Evolutionary conservation across 106 monocot genomes (phyloP).

Genomic region (Phalaenopsis equestris): DNA sequence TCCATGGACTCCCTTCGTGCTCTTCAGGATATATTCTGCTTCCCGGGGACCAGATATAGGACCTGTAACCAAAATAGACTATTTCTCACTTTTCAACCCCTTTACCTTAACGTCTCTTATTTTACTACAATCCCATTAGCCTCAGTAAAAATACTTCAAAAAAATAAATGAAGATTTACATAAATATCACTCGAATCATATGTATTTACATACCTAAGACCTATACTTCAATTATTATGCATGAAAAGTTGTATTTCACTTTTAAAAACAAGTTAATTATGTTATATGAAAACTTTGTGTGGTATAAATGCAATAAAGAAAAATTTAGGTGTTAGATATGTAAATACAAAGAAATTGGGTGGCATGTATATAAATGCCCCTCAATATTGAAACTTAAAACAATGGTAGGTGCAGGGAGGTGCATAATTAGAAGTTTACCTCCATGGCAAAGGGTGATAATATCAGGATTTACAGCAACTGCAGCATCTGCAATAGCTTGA

Average conservation of each 20-base stretch:
- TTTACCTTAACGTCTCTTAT: background rate
- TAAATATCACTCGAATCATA: background rate
- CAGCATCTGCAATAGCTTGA: conserved; percentile 95
- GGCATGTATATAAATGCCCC: too few species aligned
- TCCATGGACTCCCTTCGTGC: conserved; percentile 85
- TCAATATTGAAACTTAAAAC: background rate
- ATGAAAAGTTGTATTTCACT: too few species aligned
- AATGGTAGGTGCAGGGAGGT: background rate
- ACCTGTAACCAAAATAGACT: conserved; percentile 28
- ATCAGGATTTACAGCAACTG: conserved; percentile 49
- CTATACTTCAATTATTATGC: too few species aligned
- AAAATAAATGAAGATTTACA: background rate
- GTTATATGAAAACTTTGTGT: too few species aligned
- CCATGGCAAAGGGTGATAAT: conserved; percentile 92
- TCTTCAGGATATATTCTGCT: conserved; percentile 85
- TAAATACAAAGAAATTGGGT: too few species aligned
- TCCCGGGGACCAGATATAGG: conserved; percentile 93
- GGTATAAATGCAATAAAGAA: too few species aligned
- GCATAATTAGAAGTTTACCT: conserved; percentile 34
- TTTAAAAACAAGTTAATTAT: too few species aligned
- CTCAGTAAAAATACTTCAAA: background rate
- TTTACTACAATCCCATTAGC: background rate
- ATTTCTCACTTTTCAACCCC: too few species aligned
- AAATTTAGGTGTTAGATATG: too few species aligned
- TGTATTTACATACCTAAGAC: background rate